These are phyloP conservation scores for Amesomyces nigricolor DNA, from an alignment of 2,329 filamentous ascomycete genomes.

Conservation along the genomic window DNA sequence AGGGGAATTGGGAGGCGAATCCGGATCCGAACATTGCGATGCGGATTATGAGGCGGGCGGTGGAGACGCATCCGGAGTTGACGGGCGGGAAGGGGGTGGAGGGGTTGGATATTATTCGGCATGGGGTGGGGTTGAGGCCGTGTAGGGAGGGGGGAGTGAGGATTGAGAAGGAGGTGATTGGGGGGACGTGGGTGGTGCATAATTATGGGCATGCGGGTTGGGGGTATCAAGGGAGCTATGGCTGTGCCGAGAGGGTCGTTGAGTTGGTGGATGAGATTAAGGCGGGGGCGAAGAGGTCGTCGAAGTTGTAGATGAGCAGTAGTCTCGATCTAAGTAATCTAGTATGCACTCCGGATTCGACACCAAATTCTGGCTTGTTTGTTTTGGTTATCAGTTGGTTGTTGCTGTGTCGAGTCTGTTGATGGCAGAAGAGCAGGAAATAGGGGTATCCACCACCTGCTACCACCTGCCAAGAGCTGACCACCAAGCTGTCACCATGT, in stretches of 20 bases:
- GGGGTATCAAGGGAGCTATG: slow-evolving; percentile 67
- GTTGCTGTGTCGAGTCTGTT: neutral
- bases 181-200: slow-evolving; percentile 62
- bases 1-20: slow-evolving; percentile 71
- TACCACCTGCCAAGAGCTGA: neutral
- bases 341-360: too few species aligned
- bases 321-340: too few species aligned
- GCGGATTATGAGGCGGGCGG: slow-evolving; percentile 76
- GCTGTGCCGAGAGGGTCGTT: slow-evolving; percentile 61
- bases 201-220: slow-evolving; percentile 76
- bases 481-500: neutral
- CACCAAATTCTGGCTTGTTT: too few species aligned
- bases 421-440: neutral
- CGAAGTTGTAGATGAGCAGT: slow-evolving; percentile 16
- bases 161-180: slow-evolving; percentile 66
- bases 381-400: neutral
- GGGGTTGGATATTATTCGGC: slow-evolving; percentile 68
- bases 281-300: slow-evolving; percentile 27
- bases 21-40: slow-evolving; percentile 73
- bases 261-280: slow-evolving; percentile 60
- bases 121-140: slow-evolving; percentile 77
- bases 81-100: slow-evolving; percentile 62
- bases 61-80: slow-evolving; percentile 59
- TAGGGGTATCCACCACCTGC: neutral
- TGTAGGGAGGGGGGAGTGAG: slow-evolving; percentile 67